Evolutionary conservation across 2,329 filamentous ascomycete species (phyloP), one percentile per base, ranked within the genome.

Genomic region (Paecilomyces niveus): DNA sequence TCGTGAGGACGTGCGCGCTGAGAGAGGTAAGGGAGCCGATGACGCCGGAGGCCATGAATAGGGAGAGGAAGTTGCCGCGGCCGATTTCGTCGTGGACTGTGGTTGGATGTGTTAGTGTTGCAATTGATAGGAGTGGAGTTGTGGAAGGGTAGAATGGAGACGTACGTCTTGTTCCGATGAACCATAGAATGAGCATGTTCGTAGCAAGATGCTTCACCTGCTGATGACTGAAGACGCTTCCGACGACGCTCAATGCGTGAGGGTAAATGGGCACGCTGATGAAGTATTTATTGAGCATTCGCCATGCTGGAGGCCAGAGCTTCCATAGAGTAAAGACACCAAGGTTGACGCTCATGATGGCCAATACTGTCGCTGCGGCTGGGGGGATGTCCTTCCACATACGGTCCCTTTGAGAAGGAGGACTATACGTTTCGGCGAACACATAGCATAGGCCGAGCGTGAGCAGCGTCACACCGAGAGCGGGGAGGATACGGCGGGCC

Each of bases 161-260:
- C 71, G 69, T 69, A 79, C 78, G 70, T 59, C 74, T 72, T 35
- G 79, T 77, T 1, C 83, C 84, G 57, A 85, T 77, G 57, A 84
- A 72, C 71, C 76, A 80, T 31, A 87, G 67, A 29, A 79, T 73
- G 54, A 80, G 64, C 75, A 85, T 81, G 65, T 87, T 87, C 11
- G 70, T 69, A 21, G 75, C 69, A 3, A 84, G 65, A 68, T 87
- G 85, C 53, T 68, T 68, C 56, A 80, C 67, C 7, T 76, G 73
- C 54, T 85, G 78, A 69, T 87, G 85, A 58, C 80, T 82, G 70
- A 86, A 85, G 10, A 79, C 71, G 64, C 80, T 82, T 18, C 81
- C 79, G 4, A 87, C 62, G 56, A 83, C 71, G 59, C 80, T 80
- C 7, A 80, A 59, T 8, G 82, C 76, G 59, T 78, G 76, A 0